Evolutionary conservation across 1,139 yeast species (phyloP).

Genomic region (Candida labiduridarum): DNA sequence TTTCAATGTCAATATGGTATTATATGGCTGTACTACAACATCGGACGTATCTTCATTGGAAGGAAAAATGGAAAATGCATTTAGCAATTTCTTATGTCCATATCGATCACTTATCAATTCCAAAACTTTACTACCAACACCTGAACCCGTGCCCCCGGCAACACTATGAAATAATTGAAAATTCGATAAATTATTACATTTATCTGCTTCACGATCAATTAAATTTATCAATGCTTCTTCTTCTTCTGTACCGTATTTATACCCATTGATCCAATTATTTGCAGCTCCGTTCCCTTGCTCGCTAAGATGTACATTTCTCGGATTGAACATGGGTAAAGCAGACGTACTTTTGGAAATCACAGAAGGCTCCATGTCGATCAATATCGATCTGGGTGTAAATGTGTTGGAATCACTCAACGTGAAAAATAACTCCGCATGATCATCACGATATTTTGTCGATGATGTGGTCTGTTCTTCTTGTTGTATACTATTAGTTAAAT

Average conservation of each 20-base stretch:
- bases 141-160: conserved; percentile 99
- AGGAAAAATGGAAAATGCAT: conserved; percentile 88
- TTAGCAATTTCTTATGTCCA: conserved; percentile 74
- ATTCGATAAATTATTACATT: conserved; percentile 86
- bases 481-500: conserved; percentile 6
- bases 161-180: conserved; percentile 92
- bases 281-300: conserved; percentile 91
- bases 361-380: conserved; percentile 89
- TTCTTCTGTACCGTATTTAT: conserved; percentile 69
- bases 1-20: conserved; percentile 78
- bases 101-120: conserved; percentile 82
- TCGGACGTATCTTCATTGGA: conserved; percentile 77
- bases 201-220: conserved; percentile 88
- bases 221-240: conserved; percentile 76
- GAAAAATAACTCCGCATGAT: conserved; percentile 83
- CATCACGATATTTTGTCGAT: conserved; percentile 48
- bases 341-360: conserved; percentile 69
- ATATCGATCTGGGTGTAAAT: conserved; percentile 84
- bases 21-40: conserved; percentile 96
- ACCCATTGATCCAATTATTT: conserved; percentile 94
- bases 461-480: conserved; percentile 12
- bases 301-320: conserved; percentile 79
- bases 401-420: conserved; percentile 69
- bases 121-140: conserved; percentile 81
- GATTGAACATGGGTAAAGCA: conserved; percentile 73